These are phyloP conservation scores for Aphanomyces stellatus DNA, from an alignment of 352 stramenopile genomes.

Conservation along the genomic window DNA sequence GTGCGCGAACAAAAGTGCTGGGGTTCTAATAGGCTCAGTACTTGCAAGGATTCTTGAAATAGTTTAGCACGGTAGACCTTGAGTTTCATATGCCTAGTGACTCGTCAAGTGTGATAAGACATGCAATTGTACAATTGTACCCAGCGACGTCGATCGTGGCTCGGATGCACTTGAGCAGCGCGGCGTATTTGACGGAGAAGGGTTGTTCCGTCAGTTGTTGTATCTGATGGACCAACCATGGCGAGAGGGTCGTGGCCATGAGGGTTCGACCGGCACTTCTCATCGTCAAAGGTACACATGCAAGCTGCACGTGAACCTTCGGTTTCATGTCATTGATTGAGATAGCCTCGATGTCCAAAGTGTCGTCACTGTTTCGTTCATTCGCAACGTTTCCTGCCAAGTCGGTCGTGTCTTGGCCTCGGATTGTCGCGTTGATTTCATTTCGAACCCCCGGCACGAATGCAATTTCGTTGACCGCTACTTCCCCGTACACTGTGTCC, in stretches of 20 bases:
- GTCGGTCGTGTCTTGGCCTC: neutral
- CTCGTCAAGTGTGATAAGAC: too few species aligned
- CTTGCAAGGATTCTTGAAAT: slow-evolving; percentile 70
- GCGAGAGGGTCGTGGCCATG: neutral
- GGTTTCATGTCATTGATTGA: too few species aligned
- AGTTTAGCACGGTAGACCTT: slow-evolving; percentile 70
- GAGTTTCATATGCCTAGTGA: slow-evolving; percentile 43
- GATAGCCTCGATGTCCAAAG: neutral
- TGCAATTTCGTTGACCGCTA: neutral
- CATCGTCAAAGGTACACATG: neutral
- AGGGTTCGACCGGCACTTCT: neutral
- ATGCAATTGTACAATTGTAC: too few species aligned
- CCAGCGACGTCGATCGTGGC: neutral
- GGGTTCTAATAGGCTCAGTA: slow-evolving; percentile 56
- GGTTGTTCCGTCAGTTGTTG: neutral
- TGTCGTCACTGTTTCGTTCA: neutral
- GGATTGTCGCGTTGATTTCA: neutral
- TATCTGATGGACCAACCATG: slow-evolving; percentile 4
- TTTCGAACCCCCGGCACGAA: neutral
- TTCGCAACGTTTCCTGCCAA: neutral
- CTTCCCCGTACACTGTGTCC: neutral
- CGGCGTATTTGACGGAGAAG: slow-evolving; percentile 12
- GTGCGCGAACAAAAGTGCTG: slow-evolving; percentile 71
- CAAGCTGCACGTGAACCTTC: neutral
- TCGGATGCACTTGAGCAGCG: neutral